Base-by-base conservation (phyloP, 768 basidiomycete genomes). In the Russula lepida region DNA sequence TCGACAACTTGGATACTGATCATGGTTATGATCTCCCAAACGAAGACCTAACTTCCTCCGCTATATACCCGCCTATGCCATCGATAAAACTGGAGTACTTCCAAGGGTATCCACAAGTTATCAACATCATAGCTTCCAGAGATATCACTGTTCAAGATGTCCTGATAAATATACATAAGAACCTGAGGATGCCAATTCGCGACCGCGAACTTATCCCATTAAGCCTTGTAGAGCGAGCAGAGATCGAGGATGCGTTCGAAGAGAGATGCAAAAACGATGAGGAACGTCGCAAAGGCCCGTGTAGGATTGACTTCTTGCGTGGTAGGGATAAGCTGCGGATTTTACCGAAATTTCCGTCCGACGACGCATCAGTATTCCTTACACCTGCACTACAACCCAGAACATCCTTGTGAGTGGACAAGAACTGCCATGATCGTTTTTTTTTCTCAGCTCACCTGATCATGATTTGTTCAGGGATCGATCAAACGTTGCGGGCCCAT, bases 101-200 rank as follows among this genome's bases (percentile, higher is more conserved):
- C 6, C 56, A 53, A 58, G 60, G 50, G 4, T 51, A 53, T 43
- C 51, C 56, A 4, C 51, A 53, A 21, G 4, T 11, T 1, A 62
- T 62, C 30, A 28, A 11, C 11, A 32, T 62, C 9, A 21, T 25
- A 19, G 11, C 56, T 19, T 58, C 39, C 7, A 35, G 15, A 6
- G 23, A 47, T 11, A n/a, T 58, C 30, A 58, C 61, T 1, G 56
- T 58, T 17, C 44, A 48, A 28, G 61, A 62, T 19, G 61, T 54
- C 7, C 19, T 62, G 12, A 39, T 21, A 4, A 15, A 51, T 23
- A 41, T 62, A 25, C 30, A 50, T 27, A 50, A 37, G n/a, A 44
- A 57, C 25, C 25, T 52, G n/a, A 50, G 51, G 51, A 52, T 17
- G 28, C 23, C 46, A 28, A 25, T 33, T 5, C 44, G 51, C 25